Conservation (phyloP, 163 green algal species). For the Scenedesmus sp. region DNA sequence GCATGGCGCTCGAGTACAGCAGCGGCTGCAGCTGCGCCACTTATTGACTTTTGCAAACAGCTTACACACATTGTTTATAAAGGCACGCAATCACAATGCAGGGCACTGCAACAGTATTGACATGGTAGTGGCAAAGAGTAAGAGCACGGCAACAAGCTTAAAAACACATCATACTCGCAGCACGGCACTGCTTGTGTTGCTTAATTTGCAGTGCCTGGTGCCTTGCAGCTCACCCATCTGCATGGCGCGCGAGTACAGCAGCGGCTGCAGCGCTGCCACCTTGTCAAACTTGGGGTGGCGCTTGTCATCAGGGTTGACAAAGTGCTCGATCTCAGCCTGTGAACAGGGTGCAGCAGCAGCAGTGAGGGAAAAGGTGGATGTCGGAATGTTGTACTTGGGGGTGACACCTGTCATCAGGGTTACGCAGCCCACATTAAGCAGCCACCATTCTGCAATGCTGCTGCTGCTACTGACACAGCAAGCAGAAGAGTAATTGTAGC, state of each 20-base stretch:
- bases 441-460: too few relatives aligned
- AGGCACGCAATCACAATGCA: too few relatives aligned
- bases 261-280: conserved; percentile 85
- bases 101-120: too few relatives aligned
- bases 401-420: background rate
- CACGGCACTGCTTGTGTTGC: background rate
- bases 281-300: conserved; percentile 92
- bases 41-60: background rate
- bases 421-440: too few relatives aligned
- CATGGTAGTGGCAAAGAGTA: too few relatives aligned
- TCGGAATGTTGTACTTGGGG: too few relatives aligned
- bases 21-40: conserved; percentile 88
- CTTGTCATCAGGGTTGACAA: conserved; percentile 96
- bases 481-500: background rate
- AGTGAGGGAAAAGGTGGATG: background rate
- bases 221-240: conserved; percentile 43
- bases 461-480: too few relatives aligned
- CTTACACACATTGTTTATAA: too few relatives aligned
- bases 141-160: too few relatives aligned
- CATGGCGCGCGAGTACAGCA: conserved; percentile 87
- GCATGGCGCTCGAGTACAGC: conserved; percentile 83
- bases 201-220: background rate
- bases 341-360: background rate
- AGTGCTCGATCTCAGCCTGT: conserved; percentile 99
- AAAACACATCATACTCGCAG: too few relatives aligned